Evolutionary conservation across 2,329 filamentous ascomycete species (phyloP), one percentile per base, ranked within the genome.

Genomic region (Ophiostoma perfectum): DNA sequence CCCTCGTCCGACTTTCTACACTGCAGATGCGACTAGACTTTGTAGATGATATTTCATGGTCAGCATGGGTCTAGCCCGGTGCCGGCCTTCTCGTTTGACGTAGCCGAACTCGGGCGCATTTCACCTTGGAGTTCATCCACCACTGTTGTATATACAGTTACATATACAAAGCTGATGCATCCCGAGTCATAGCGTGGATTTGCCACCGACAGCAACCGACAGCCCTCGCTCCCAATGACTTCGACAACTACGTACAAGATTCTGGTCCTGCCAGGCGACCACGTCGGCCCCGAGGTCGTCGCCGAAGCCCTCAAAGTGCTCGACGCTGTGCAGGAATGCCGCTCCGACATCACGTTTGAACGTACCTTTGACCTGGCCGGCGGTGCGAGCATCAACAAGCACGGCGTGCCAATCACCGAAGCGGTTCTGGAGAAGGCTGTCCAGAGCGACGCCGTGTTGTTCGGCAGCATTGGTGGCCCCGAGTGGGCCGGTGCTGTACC

Each of bases 401-500:
- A 82, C 67, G 78, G 80, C 39, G 77, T 77, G 4, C 78, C 80
- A 0, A 72, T 81, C n/a, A 82, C 80, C 0, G 77, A 81, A 6
- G 76, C 74, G 0, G 80, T 82, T 4, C 75, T 82, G 4, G 74
- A 79, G 38, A 78, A 79, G 66, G 80, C 80, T 6, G 73, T 73
- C 14, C 64, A 74, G 4, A 80, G 74, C 69, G 79, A 83, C 68
- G 81, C 81, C 1, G 79, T 82, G 0, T 79, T 82, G 65, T 81
- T 82, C 69, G 81, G 81, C 16, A 79, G 77, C 70, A 79, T 82
- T 18, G 81, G 81, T n/a, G 81, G 81, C 4, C 81, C 81, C 1
- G 78, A 82, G 72, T 82, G 81, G 81, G 80, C 78, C 0, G 73
- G 73, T 2, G 73, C 71, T 0, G 74, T 77, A 9, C 80, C 79